These are phyloP conservation scores for Uronychia binucleata DNA, from an alignment of 73 alveolate species.

Conservation along the genomic window DNA sequence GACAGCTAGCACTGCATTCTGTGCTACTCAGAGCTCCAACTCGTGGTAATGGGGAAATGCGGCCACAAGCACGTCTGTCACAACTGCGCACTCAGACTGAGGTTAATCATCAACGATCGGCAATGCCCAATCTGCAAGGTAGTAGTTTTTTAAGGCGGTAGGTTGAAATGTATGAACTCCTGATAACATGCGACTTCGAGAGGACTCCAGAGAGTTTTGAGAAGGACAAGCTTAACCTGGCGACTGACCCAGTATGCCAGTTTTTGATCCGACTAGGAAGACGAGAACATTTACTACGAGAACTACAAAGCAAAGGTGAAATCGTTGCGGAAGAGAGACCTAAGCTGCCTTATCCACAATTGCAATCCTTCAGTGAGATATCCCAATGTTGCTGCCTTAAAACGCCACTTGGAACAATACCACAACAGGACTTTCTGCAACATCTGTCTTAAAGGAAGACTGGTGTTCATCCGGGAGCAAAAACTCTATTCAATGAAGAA, in stretches of 20 bases:
- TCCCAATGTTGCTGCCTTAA: slow-evolving; percentile 35
- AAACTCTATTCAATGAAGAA: slow-evolving; percentile 39
- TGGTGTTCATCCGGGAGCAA: slow-evolving; percentile 56
- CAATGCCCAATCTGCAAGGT: slow-evolving; percentile 58
- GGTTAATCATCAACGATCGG: slow-evolving; percentile 44
- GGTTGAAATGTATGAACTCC: slow-evolving; percentile 36
- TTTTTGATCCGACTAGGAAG: slow-evolving; percentile 18
- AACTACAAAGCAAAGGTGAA: slow-evolving; percentile 38
- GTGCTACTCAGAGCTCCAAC: slow-evolving; percentile 43
- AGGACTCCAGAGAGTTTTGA: slow-evolving; percentile 16
- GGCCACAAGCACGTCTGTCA: slow-evolving; percentile 57
- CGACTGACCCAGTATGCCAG: slow-evolving; percentile 18
- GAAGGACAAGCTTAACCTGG: slow-evolving; percentile 12
- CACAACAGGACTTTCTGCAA: slow-evolving; percentile 60
- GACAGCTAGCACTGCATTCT: slow-evolving; percentile 51
- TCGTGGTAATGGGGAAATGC: slow-evolving; percentile 47
- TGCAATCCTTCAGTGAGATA: slow-evolving; percentile 41
- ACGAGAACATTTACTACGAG: slow-evolving; percentile 40
- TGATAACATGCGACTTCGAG: slow-evolving; percentile 2
- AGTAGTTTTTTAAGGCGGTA: neutral
- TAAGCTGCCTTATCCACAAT: slow-evolving; percentile 33
- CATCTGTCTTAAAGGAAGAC: slow-evolving; percentile 54
- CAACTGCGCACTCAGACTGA: slow-evolving; percentile 44
- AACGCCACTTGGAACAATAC: slow-evolving; percentile 51
- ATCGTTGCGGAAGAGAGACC: slow-evolving; percentile 11